A percentile compares a stretch with the other conserved stretches of the same genome.
phyloP scores from a whole-genome alignment of 345 rosid genomes.

The Murraya paniculata region DNA sequence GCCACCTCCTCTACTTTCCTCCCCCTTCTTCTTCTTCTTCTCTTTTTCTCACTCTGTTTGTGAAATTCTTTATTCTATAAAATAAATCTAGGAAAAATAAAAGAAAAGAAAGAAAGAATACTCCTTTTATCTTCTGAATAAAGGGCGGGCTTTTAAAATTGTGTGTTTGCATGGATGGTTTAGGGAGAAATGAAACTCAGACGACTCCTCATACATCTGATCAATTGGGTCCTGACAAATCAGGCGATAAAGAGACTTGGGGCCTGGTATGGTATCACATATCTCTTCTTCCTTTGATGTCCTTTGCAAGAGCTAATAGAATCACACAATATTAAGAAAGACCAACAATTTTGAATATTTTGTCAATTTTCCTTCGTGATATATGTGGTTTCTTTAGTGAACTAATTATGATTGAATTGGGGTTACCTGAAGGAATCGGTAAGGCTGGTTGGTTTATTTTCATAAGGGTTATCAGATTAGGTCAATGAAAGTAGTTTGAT shows the following conservation, averaged over 20 bases:
- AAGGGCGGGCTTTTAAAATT: background rate
- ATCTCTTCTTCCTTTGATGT: background rate
- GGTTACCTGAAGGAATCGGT: background rate
- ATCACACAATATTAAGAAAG: background rate
- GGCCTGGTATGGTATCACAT: conserved; percentile 16
- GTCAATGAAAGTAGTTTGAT: too few species aligned
- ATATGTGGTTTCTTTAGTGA: background rate
- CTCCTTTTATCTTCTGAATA: conserved; percentile 2
- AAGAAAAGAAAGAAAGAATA: background rate
- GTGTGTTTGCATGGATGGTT: conserved; percentile 32
- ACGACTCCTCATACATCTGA: conserved; percentile 30
- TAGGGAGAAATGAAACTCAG: conserved; percentile 26
- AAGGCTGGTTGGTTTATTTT: background rate
- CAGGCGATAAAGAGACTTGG: conserved; percentile 28
- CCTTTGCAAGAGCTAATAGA: background rate
- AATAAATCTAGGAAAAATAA: background rate
- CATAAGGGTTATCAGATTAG: too few species aligned
- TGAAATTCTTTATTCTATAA: background rate
- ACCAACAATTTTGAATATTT: background rate
- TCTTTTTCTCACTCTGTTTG: too few species aligned
- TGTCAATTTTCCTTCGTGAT: background rate
- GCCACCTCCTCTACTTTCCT: background rate
- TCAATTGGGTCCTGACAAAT: conserved; percentile 5
- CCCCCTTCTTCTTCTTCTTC: background rate
- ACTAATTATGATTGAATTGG: background rate